phyloP scores from a whole-genome alignment of 148 eudicot genomes.

The Polygonum maritimum region DNA sequence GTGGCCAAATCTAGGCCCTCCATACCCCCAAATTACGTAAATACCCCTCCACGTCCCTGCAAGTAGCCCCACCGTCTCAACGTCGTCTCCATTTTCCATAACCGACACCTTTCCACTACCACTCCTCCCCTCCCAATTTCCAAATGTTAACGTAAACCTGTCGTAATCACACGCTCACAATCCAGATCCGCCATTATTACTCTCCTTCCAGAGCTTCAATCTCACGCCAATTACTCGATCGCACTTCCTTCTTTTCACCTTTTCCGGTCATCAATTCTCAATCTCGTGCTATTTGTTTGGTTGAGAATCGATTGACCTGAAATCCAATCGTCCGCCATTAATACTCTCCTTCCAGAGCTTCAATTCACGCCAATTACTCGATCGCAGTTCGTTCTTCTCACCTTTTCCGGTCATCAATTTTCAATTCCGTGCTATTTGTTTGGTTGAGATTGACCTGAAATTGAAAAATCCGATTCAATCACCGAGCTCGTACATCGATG shows the following conservation, averaged over 20 bases:
- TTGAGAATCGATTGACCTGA: not conserved
- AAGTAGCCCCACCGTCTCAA: not conserved
- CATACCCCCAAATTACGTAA: not conserved
- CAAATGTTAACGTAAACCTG: not conserved
- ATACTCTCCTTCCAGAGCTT: not conserved
- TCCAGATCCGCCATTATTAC: too few species aligned
- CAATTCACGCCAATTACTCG: not conserved
- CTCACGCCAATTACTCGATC: not conserved
- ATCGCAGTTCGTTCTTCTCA: not conserved
- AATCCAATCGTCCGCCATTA: not conserved
- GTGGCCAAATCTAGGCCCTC: conserved; percentile 4
- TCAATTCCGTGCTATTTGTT: not conserved
- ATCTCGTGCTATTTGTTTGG: not conserved
- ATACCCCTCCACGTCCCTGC: not conserved
- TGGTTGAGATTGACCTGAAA: not conserved
- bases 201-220: not conserved
- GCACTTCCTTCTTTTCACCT: too few species aligned
- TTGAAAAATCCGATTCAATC: not conserved
- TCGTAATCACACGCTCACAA: not conserved
- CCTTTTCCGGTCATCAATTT: not conserved
- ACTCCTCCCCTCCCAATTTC: not conserved
- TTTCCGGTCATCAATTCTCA: too few species aligned
- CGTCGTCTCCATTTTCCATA: conserved; percentile 7
- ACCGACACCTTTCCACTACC: conserved; percentile 6
- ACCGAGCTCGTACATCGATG: conserved; percentile 15